Base-by-base conservation (phyloP, 2,329 filamentous ascomycete species). In the Microdochium paspali region DNA sequence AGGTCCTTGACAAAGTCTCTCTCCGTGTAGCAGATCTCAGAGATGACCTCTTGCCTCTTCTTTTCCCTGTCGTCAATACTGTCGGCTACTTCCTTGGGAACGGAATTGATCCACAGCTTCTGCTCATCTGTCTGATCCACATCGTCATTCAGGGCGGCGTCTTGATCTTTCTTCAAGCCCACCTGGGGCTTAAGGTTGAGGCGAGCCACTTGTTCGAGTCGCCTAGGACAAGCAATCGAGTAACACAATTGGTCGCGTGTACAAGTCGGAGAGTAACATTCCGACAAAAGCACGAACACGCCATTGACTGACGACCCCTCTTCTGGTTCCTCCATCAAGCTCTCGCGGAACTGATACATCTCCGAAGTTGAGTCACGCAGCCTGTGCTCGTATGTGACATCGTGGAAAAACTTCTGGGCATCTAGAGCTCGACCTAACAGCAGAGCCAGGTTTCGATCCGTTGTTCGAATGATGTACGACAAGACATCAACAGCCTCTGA, bases 81-180 rank as follows among this genome's bases (percentile, higher is more conserved):
- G 56, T 97, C 90, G 1, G 90, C 90, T 49, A 98, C 75, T 64
- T 97, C 93, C 65, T 95, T 93, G 1, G 90, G 88, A 30, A 98
- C 93, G 13, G 90, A 95, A 65, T 97, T 97, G 67, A 98, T 98
- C 93, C 93, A 98, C 31, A 98, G 77, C 66, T 97, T 97, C 70
- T 97, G 93, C 64, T 97, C 90, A 60, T 96, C 90, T 26, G 85
- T 88, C 58, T 93, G 85, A 49, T 90, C 86, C 39, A 65, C 72
- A 53, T 93, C 88, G 56, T 94, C 90, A 60, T 93, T 61, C 73
- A 77, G 62, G 31, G 70, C 70, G 13, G 73, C 69, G 21, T 73
- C 71, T 43, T 77, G 74, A 45, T 79, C 74, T 54, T 77, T 78
- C 64, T 87, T 88, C 56, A 98, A 72, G 50, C 90, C 90, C 25